Evolutionary conservation across 805 yeast species (phyloP), one percentile per base, ranked within the genome.

Genomic region (Kockiozyma suomiensis): DNA sequence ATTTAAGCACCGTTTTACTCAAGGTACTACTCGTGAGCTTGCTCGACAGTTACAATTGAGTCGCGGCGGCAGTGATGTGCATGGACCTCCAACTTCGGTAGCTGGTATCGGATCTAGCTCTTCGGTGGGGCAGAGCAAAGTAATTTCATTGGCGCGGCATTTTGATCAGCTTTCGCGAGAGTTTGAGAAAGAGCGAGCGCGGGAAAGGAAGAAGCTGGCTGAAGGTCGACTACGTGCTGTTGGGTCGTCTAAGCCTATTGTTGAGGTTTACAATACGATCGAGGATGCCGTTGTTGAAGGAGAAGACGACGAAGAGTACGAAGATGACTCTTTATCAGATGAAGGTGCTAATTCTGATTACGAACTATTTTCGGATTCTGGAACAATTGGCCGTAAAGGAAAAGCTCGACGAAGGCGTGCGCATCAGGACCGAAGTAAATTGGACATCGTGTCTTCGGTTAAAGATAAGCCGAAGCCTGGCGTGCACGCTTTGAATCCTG

Each of bases 251-350:
- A 85, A 82, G 60, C 98, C 99, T 0, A 87, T 90, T 57, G 97
- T 92, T 23, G 97, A 92, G 68, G 87, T 94, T 4, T 94, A 88
- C 71, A 85, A 90, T 66, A 86, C 89, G 69, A 94, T 89, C 12
- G 85, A 86, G 61, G 97, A 92, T 74, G 97, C 96, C 0, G 94
- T 90, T 5, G 87, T 83, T 56, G 85, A 81, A 58, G 78, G 77
- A 17, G 69, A 78, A 13, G 77, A 75, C 47, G 79, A 73, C 6
- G 72, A 70, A 28, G 58, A 54, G 2, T 41, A 53, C 12, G 59
- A 49, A 10, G 48, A 54, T 13, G 42, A 42, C 13, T 35, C 38
- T 10, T 10, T 15, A 12, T 64, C 59, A 2, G 68, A 58, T 15
- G 62, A 59, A 13, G 59, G 55, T 6, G 25, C 17, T 6, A 42